Conservation (phyloP, 2,329 filamentous ascomycete species). For the Emydomyces testavorans region DNA sequence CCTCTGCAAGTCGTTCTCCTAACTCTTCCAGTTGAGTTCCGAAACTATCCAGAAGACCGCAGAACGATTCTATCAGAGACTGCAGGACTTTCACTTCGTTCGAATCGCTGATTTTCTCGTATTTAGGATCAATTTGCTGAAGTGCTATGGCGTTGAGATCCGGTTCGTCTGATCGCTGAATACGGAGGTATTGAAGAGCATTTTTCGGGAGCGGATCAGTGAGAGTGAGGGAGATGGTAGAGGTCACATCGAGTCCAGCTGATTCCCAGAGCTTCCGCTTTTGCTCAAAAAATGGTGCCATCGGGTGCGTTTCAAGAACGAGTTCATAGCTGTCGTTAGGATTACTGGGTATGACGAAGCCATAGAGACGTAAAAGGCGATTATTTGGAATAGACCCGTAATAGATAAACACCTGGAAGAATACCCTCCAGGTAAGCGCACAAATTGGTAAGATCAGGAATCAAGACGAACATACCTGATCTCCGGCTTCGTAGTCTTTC, state of each 20-base stretch:
- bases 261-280: slow-evolving; percentile 29
- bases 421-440: slow-evolving; percentile 16
- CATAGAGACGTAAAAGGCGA: slow-evolving; percentile 31
- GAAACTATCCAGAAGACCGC: slow-evolving; percentile 24
- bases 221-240: slow-evolving; percentile 27
- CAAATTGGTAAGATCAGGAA: slow-evolving; percentile 17
- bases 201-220: slow-evolving; percentile 26
- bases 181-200: slow-evolving; percentile 29
- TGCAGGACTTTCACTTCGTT: slow-evolving; percentile 27
- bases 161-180: slow-evolving; percentile 26
- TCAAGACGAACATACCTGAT: slow-evolving; percentile 20
- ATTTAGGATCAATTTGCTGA: slow-evolving; percentile 18
- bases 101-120: slow-evolving; percentile 23
- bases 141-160: slow-evolving; percentile 21
- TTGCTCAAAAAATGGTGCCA: slow-evolving; percentile 26
- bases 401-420: slow-evolving; percentile 25
- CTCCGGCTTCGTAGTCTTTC: slow-evolving; percentile 25
- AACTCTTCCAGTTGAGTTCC: slow-evolving; percentile 25
- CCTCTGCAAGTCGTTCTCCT: slow-evolving; percentile 24
- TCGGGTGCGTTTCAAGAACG: slow-evolving; percentile 27
- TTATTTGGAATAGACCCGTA: slow-evolving; percentile 28
- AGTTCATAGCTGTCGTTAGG: slow-evolving; percentile 31
- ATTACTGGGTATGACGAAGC: slow-evolving; percentile 29
- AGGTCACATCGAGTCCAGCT: slow-evolving; percentile 25
- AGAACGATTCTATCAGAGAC: slow-evolving; percentile 27